Base-by-base conservation (phyloP, 2,329 filamentous ascomycete genomes). In the Esteya vermicola region DNA sequence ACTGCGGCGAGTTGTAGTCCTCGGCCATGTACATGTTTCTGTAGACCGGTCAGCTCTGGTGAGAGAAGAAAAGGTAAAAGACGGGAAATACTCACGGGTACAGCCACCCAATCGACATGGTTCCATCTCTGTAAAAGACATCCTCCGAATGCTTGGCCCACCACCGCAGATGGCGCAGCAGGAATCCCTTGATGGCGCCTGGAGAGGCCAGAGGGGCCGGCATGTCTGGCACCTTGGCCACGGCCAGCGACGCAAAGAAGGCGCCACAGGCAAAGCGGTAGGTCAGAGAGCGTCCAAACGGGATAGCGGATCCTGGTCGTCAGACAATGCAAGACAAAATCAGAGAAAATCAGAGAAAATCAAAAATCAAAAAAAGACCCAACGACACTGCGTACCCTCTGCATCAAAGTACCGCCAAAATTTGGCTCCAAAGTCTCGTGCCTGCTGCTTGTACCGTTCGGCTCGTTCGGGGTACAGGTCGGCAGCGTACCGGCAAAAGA, bases 1-100 rank as follows among this genome's bases (percentile, higher is more conserved):
- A 72, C 43, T 73, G 69, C 0, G 69, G 67, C 2, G 69, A 73
- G 48, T 73, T 73, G 50, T 74, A 73, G 45, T 71, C 65, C 48
- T 74, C 70, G 27, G 57, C 56, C 59, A 73, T 61, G 47, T 64
- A 72, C 63, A 70, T 70, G 45, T 72, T 72, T 9, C 44, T 45
- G 18, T 27, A 3, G 14, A 25, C 8, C 22, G 10, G 33, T 18
- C n/a, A 25, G 31, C 3, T 5, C 12, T 10, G 13, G 31, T 14
- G 9, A 12, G 16, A 10, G 13, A 18, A 23, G 10, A n/a, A 34
- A 26, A n/a, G 35, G 6, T 5, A 27, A 25, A 22, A 7, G 36
- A 21, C 20, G 6, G 4, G 19, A 9, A 21, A 12, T 3, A 42
- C 47, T 40, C 20, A 49, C 45, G 52, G 48, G 33, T 54, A 54